phyloP scores from a whole-genome alignment of 306 rosid species.

The Macrotyloma uniflorum region DNA sequence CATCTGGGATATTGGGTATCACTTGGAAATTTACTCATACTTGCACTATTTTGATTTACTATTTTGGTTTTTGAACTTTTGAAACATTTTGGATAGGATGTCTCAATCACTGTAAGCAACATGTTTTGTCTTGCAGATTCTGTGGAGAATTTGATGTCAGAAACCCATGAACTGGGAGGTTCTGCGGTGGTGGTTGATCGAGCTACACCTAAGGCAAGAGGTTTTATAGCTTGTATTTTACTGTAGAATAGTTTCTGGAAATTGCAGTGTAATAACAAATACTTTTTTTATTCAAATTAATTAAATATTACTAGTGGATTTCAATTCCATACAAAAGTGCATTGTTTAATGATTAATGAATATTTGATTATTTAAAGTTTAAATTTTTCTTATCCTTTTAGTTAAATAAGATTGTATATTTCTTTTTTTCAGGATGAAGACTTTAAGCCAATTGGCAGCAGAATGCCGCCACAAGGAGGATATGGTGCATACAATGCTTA shows the following conservation, averaged over 20 bases:
- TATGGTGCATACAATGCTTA: slow-evolving; percentile 97
- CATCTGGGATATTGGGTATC: not conserved
- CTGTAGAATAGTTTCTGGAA: not conserved
- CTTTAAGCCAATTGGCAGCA: slow-evolving; percentile 74
- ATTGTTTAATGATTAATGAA: not conserved
- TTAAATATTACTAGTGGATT: slow-evolving; percentile 4
- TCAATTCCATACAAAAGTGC: not conserved
- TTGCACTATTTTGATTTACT: not conserved
- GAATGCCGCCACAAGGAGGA: slow-evolving; percentile 75
- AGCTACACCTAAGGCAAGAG: slow-evolving; percentile 94
- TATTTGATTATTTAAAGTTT: not conserved
- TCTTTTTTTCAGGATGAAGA: slow-evolving; percentile 82
- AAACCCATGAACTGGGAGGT: slow-evolving; percentile 92
- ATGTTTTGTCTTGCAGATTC: slow-evolving; percentile 67
- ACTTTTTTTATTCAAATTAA: not conserved
- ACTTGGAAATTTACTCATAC: slow-evolving; percentile 1
- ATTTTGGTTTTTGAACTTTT: not conserved
- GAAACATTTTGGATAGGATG: slow-evolving; percentile 10
- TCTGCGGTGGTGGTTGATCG: slow-evolving; percentile 92
- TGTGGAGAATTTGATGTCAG: slow-evolving; percentile 89
- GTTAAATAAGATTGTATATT: slow-evolving; percentile 3
- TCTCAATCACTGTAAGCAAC: slow-evolving; percentile 15
- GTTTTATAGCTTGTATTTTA: slow-evolving; percentile 30
- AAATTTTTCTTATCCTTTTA: not conserved
- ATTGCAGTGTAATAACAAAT: slow-evolving; percentile 6